phyloP scores from a whole-genome alignment of 768 basidiomycete species.

The Boletus rubescentipes region DNA sequence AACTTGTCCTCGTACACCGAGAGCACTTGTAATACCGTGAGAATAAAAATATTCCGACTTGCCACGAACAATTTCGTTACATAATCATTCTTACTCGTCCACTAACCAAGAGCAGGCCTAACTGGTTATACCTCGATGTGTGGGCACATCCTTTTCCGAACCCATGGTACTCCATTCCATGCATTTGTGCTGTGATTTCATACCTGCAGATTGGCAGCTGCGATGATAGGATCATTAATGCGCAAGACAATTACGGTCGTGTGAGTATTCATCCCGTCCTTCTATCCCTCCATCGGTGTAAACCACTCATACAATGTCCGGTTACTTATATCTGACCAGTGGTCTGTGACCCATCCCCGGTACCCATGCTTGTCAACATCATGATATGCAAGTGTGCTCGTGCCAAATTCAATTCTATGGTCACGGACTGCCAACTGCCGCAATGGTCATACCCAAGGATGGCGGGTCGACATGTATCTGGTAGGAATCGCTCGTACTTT shows the following conservation, averaged over 20 bases:
- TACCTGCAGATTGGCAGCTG: slow-evolving; percentile 26
- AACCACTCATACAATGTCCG: neutral
- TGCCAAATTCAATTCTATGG: neutral
- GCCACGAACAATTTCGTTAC: slow-evolving; percentile 24
- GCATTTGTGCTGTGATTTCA: slow-evolving; percentile 18
- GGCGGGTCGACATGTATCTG: slow-evolving; percentile 27
- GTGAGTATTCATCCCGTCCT: slow-evolving; percentile 13
- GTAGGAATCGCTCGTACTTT: slow-evolving; percentile 4
- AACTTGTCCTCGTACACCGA: slow-evolving; percentile 1
- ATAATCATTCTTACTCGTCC: slow-evolving; percentile 8
- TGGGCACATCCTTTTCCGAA: neutral
- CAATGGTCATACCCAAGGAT: slow-evolving; percentile 27
- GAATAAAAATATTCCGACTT: slow-evolving; percentile 34
- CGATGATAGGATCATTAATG: slow-evolving; percentile 26
- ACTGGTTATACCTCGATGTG: neutral
- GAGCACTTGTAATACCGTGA: slow-evolving; percentile 20
- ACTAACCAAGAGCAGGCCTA: no score
- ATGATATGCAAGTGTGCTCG: slow-evolving; percentile 24
- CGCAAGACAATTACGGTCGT: slow-evolving; percentile 21
- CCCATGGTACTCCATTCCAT: neutral
- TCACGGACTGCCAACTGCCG: neutral
- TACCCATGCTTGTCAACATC: slow-evolving; percentile 15
- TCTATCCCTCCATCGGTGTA: neutral
- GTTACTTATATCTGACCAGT: slow-evolving; percentile 1
- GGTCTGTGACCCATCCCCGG: slow-evolving; percentile 2